Conservation (phyloP, 768 basidiomycete species). For the Suillus placidus region DNA sequence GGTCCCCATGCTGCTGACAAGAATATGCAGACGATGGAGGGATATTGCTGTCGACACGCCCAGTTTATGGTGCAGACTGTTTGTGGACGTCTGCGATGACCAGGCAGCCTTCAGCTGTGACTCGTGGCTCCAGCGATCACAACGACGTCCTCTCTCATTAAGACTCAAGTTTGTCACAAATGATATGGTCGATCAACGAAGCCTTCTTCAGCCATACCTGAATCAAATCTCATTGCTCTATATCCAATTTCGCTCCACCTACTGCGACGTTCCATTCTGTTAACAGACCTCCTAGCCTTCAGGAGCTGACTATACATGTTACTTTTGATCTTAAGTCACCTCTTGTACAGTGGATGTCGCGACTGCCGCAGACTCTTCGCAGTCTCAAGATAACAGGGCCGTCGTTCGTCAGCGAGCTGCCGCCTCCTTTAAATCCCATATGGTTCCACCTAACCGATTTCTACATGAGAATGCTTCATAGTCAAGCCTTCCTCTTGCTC, state of each 20-base stretch:
- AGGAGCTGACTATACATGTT: neutral
- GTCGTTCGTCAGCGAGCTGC: neutral
- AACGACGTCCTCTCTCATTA: neutral
- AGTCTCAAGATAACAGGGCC: neutral
- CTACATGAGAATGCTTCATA: neutral
- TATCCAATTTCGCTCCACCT: neutral
- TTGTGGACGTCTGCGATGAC: neutral
- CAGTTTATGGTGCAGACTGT: neutral
- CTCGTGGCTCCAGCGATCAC: conserved; percentile 11
- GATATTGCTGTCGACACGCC: neutral
- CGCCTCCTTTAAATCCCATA: neutral
- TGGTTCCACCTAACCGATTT: neutral
- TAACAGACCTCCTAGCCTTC: neutral
- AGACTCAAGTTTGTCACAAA: neutral
- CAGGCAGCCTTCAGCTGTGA: too few species aligned
- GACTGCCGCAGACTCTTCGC: neutral
- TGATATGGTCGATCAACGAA: neutral
- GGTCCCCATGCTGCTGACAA: neutral
- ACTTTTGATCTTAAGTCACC: neutral
- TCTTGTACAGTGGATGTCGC: neutral
- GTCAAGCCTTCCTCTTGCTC: neutral
- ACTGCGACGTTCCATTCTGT: neutral
- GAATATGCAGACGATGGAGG: neutral
- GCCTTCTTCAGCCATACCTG: neutral
- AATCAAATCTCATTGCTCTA: neutral